Evolutionary conservation across 148 eudicot species (phyloP), one percentile per base, ranked within the genome.

Genomic region (Vaccinium myrtillus): DNA sequence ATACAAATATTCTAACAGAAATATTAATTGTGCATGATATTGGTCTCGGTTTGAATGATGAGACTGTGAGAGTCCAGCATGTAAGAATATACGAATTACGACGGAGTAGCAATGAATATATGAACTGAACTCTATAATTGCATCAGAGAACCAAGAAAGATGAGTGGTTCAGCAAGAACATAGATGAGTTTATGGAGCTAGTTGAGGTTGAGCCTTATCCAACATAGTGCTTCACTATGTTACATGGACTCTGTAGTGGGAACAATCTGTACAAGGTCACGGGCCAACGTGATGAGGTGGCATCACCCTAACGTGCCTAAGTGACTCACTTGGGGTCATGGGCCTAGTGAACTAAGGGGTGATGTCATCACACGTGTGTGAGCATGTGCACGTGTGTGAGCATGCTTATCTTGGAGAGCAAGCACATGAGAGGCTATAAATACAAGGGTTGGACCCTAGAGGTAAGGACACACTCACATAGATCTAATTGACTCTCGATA

Each of bases 71-170:
- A 73, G 8, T 32, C 19, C 19, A 7, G 46, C 76, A 36, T 19
- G 43, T 73, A 73, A 32, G 25, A 30, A 36, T 15, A 15, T 73
- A 32, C 10, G 0, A 70, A 27, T 36, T 36, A 36, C 39, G 39
- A 36, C 2, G 49, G 21, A 73, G 76, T 25, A 27, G 39, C 19
- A 32, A 30, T 73, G 43, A 36, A 73, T 19, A 14, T 36, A 19
- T 73, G 76, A 73, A 16, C 19, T 73, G 21, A 36, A 73, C 76
- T 36, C 10, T 18, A 73, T 15, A 36, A 10, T 32, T 73, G 48
- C 49, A 73, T 15, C 7, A 73, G 49, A 30, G 76, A 73, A 73
- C 76, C 76, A 73, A 73, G 46, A 32, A 73, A 73, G 76, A 73
- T 13, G 6, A 36, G 76, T 36, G 48, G 2, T 73, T 73, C 49